A percentile compares a stretch with the other conserved stretches of the same genome.
Evolutionary conservation across 768 basidiomycete genomes (phyloP).

Genomic region (Asterophora lycoperdoides): DNA sequence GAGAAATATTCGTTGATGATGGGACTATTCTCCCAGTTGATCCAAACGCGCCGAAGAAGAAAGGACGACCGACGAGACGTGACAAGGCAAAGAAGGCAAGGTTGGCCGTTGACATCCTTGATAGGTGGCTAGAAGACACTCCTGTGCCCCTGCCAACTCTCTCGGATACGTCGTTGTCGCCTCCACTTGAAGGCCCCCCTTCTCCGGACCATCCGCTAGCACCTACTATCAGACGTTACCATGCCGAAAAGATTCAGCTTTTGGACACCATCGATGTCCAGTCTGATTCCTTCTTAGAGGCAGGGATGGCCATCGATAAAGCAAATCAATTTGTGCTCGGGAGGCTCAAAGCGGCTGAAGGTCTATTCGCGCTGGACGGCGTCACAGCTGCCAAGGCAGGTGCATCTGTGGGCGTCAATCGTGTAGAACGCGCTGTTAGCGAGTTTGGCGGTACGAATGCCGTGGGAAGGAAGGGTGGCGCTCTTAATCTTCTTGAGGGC

Average conservation of each 20-base stretch:
- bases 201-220: background rate
- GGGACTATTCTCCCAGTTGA: slow-evolving; percentile 22
- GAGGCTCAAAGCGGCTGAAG: slow-evolving; percentile 51
- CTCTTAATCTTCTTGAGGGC: slow-evolving; percentile 46
- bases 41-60: slow-evolving; percentile 38
- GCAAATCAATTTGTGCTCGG: slow-evolving; percentile 47
- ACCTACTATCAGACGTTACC: slow-evolving; percentile 33
- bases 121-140: slow-evolving; percentile 44
- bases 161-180: background rate
- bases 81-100: slow-evolving; percentile 55
- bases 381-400: background rate
- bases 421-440: slow-evolving; percentile 45
- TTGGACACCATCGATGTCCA: slow-evolving; percentile 29
- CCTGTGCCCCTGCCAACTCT: slow-evolving; percentile 1
- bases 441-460: slow-evolving; percentile 23
- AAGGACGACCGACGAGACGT: slow-evolving; percentile 59
- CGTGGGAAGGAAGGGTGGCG: slow-evolving; percentile 28
- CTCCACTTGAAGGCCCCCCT: background rate
- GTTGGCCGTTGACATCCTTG: slow-evolving; percentile 43
- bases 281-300: slow-evolving; percentile 11
- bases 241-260: slow-evolving; percentile 36
- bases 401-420: slow-evolving; percentile 32
- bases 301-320: slow-evolving; percentile 32
- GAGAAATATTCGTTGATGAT: slow-evolving; percentile 56
- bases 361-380: slow-evolving; percentile 32